Percentiles rank a stretch among this genome's conserved stretches.
These are phyloP conservation scores for Microbotryum scabiosae DNA, from an alignment of 1,284 basidiomycete genomes.

Conservation along the genomic window DNA sequence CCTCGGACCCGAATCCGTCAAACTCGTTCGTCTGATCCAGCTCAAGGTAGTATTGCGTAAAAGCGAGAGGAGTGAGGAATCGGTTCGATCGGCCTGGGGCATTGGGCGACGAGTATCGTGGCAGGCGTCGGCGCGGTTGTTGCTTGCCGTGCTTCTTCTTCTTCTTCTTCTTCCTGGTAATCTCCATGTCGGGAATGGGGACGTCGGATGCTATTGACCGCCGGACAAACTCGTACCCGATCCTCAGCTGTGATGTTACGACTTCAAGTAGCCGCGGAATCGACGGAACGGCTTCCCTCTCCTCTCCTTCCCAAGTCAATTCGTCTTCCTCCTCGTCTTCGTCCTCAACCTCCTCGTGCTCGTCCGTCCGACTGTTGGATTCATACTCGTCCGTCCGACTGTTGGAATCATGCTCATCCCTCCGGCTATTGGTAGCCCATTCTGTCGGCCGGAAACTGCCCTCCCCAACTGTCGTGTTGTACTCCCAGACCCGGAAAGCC, in stretches of 20 bases:
- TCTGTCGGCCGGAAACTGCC: conserved; percentile 41
- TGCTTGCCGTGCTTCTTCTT: conserved; percentile 53
- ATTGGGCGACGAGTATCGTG: conserved; percentile 54
- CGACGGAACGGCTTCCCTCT: background rate
- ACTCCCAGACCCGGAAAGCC: conserved; percentile 64
- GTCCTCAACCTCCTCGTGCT: background rate
- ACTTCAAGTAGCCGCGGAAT: background rate
- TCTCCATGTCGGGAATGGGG: conserved; percentile 26
- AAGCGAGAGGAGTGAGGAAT: conserved; percentile 65
- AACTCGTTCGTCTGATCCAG: conserved; percentile 52
- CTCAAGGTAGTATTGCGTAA: conserved; percentile 70
- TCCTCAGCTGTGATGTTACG: conserved; percentile 7
- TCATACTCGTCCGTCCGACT: conserved; percentile 4
- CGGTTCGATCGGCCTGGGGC: conserved; percentile 65
- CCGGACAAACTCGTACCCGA: background rate
- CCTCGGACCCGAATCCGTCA: conserved; percentile 17
- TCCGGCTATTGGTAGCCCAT: background rate
- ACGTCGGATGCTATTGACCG: conserved; percentile 8
- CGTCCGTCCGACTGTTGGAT: conserved; percentile 3
- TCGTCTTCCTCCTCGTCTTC: conserved; percentile 32
- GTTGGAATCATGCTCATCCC: too few species aligned
- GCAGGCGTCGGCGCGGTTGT: conserved; percentile 39
- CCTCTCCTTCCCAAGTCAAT: conserved; percentile 22
- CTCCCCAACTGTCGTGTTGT: conserved; percentile 35
- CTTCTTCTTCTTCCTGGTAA: conserved; percentile 38